Evolutionary conservation across 345 rosid genomes (phyloP).

Genomic region (Citrus maxima): DNA sequence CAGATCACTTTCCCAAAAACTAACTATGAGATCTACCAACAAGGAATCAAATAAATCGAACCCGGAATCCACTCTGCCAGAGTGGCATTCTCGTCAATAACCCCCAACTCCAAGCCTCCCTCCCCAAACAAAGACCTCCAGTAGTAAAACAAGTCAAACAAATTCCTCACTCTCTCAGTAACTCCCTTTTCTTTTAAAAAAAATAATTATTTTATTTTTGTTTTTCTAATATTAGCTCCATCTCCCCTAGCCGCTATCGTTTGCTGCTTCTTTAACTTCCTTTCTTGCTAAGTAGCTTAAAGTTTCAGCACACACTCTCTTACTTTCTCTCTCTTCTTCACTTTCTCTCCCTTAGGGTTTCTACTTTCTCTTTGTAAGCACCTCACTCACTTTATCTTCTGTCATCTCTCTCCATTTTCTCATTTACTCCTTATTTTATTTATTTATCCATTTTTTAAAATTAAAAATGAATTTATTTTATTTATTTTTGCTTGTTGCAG

Average conservation of each 20-base stretch:
- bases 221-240: background rate
- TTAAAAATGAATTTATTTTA: no score
- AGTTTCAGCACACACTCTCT: constrained; percentile 10
- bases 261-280: constrained; percentile 21
- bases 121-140: background rate
- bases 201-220: background rate
- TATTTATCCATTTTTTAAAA: background rate
- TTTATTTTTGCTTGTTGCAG: background rate
- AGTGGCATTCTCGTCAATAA: constrained; percentile 12
- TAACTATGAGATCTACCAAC: background rate
- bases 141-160: background rate
- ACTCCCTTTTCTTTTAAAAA: no score
- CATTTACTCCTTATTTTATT: background rate
- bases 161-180: background rate
- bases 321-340: background rate
- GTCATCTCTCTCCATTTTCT: background rate
- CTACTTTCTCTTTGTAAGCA: background rate
- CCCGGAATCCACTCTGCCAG: no score
- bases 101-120: background rate
- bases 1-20: background rate
- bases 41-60: background rate
- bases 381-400: background rate
- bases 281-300: constrained; percentile 51
- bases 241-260: background rate
- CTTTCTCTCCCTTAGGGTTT: constrained; percentile 15